Base-by-base conservation (phyloP, 2,329 filamentous ascomycete genomes). In the Xylaria sp. region DNA sequence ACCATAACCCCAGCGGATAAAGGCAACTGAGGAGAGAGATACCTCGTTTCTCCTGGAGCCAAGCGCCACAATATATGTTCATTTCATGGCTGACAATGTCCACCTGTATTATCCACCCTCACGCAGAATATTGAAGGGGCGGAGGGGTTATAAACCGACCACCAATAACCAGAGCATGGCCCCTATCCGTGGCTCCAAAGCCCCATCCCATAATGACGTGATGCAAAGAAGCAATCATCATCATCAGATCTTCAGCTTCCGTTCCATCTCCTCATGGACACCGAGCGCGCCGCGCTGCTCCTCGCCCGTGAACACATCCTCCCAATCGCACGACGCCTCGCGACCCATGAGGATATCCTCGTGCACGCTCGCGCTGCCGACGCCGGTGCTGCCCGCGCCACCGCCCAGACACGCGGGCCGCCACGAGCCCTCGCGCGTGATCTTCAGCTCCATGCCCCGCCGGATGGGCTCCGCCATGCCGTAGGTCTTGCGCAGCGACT, bases 191-290 rank as follows among this genome's bases (percentile, higher is more conserved):
- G 28, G 28, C 28, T 28, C 28, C 28, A 28, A 28, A 28, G 5
- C 28, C 28, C 28, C 28, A 28, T 28, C 28, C 3, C 28, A 28
- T 28, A 28, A 28, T 28, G 28, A 28, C 28, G 28, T 28, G 28
- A 28, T 28, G 28, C 28, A 28, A 28, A 28, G 28, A 28, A 28
- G 28, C 28, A 28, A 20, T 20, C 15, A 46, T 20, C 44, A 46
- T 20, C n/a, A 81, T 85, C 84, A 84, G 80, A 98, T 97, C 87
- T 90, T 92, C 82, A 97, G 85, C 87, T 94, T 93, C 82, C 89
- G 88, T 89, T 98, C 95, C 90, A 98, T 94, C 88, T 98, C 95
- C 66, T 93, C 91, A 76, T 98, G 94, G 82, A 98, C 90, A 63
- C 91, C 89, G 28, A 91, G 88, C 51, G 89, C 84, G 70, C 88